Percentiles rank a stretch among this genome's conserved stretches.
These are phyloP conservation scores for Comarum palustre DNA, from an alignment of 306 rosid genomes.

Conservation along the genomic window DNA sequence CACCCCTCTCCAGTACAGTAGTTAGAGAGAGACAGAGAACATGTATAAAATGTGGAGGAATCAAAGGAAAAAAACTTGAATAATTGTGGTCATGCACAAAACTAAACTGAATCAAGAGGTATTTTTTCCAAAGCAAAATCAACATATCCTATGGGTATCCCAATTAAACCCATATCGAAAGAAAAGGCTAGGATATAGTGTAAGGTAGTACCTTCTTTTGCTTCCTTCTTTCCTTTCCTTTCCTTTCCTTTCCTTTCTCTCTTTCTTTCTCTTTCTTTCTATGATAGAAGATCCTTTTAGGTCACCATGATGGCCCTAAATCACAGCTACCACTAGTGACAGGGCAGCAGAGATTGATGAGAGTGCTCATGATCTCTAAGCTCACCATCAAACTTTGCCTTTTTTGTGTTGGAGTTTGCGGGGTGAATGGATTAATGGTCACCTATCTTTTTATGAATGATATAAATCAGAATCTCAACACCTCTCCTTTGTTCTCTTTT, in stretches of 20 bases:
- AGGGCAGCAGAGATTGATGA: background rate
- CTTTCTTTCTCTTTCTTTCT: background rate
- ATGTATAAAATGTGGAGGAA: conserved; percentile 24
- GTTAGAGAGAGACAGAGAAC: too few species aligned
- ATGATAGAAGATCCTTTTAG: conserved; percentile 44
- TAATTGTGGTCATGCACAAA: conserved; percentile 23
- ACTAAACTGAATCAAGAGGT: conserved; percentile 26
- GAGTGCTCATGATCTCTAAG: background rate
- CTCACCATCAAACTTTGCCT: conserved; percentile 14
- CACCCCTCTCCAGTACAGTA: too few species aligned
- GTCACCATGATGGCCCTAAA: conserved; percentile 27
- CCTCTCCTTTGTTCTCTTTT: conserved; percentile 47
- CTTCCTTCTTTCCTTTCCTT: background rate
- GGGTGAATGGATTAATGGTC: conserved; percentile 40
- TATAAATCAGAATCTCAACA: conserved; percentile 47
- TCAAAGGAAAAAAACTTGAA: conserved; percentile 22
- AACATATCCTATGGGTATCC: conserved; percentile 53
- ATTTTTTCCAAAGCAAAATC: conserved; percentile 20
- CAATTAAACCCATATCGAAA: conserved; percentile 14
- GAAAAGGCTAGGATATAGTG: background rate
- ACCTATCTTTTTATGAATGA: conserved; percentile 45
- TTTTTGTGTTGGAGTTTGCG: conserved; percentile 38
- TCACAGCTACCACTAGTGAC: conserved; percentile 35
- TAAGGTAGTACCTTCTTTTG: background rate
- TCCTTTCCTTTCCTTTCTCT: background rate